Evolutionary conservation across 768 basidiomycete genomes (phyloP), one percentile per base, ranked within the genome.

Genomic region (Guyanaporus albipodus): DNA sequence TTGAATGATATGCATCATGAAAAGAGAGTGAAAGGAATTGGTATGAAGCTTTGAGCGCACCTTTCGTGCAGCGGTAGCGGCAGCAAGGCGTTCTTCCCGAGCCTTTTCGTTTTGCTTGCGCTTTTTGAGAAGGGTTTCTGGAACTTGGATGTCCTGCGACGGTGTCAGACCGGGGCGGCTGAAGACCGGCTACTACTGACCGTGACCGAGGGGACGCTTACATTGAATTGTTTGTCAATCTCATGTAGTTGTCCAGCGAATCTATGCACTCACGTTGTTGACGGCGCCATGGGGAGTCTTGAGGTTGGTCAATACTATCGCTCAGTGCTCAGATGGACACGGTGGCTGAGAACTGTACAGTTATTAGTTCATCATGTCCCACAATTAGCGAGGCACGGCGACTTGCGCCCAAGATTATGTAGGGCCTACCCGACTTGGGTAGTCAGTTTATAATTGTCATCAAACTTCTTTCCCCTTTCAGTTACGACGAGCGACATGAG

Each of bases 91-190:
- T 66, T 95, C 92, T 76, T 94, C 92, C 63, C 91, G 80, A 54
- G 86, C 87, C 78, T 94, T 94, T 78, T 95, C 91, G 65, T 85
- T 94, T 75, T 92, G 88, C 77, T 94, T 93, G 75, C 94, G 85
- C 79, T 95, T 97, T 83, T 96, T 97, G 77, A 97, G 91, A 77
- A 97, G 85, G 67, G 94, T 97, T 85, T 96, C 94, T 70, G 94
- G 94, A 74, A 95, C 94, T 82, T 94, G 88, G 69, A 96, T 84
- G 66, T 84, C 82, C 89, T 91, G 61, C 52, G 51, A 40, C 22
- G 18, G 19, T 19, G 45, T 63, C 28, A 68, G 35, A 46, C 38
- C 44, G 49, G 21, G 41, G 45, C 15, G 14, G 38, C 48, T 19
- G 38, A 43, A n/a, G 6, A 37, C 33, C 26, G 15, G 6, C 14